Evolutionary conservation across 352 stramenopile species (phyloP), one percentile per base, ranked within the genome.

Genomic region (Globisporangium paroecandrum): DNA sequence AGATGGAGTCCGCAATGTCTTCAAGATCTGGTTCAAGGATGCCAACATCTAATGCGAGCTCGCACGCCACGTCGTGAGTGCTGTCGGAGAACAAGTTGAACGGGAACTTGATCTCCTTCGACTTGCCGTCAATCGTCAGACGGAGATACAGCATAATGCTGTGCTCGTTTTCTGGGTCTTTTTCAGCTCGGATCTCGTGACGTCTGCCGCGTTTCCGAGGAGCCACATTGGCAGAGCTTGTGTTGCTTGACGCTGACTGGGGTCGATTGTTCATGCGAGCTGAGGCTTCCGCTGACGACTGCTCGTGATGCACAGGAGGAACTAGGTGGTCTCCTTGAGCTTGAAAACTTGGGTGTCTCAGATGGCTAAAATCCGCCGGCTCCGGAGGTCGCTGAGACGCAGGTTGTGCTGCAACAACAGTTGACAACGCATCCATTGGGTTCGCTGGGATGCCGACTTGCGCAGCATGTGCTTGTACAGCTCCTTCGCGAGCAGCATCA

Each of bases 21-120:
- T 98, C 85, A 10, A 98, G 81, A 57, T 97, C 90, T 34, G 90
- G 90, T 64, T 97, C 87, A 56, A 95, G 75, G 63, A 98, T 97
- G n/a, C 89, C 88, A 27, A 98, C 88, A 58, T 98, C 95, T 53
- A 95, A 84, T 18, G 96, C 93, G 77, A 98, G 89, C 82, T 98
- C 95, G 58, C 94, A 97, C n/a, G 92, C 94, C 51, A 98, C 91
- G 74, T 98, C 90, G 62, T 98, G 88, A 18, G 93, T 87, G 73
- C 93, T 97, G 75, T 98, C 95, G 36, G 95, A 89, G 25, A 98
- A 97, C 55, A 98, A 76, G 74, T 98, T 95, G 83, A 98, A 98
- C 18, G 93, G 89, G 79, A 98, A 98, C 82, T 98, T 96, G 65
- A 98, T 97, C 65, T 98, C 96, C 75, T 98, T 96, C n/a, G 91